A percentile compares a stretch with the other conserved stretches of the same genome.
Evolutionary conservation across 2,329 filamentous ascomycete genomes (phyloP).

Genomic region (Fusarium domesticum): DNA sequence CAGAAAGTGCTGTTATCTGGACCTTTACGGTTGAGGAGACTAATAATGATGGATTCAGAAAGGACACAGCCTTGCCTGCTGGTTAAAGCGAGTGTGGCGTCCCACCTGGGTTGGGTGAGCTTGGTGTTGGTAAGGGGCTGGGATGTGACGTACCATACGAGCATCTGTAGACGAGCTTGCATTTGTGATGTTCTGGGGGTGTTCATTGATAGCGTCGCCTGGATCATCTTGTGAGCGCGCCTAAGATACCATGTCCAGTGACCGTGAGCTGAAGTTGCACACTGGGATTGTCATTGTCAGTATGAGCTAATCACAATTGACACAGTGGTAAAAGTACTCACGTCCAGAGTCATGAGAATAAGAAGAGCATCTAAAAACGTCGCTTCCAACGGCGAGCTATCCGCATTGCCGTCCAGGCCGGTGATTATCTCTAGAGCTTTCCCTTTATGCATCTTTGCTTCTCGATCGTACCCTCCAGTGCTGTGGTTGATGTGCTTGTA

Average conservation of each 20-base stretch:
- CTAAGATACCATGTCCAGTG: constrained; percentile 30
- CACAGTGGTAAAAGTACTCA: constrained; percentile 6
- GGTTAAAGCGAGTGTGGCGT: constrained; percentile 34
- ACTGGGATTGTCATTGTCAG: constrained; percentile 23
- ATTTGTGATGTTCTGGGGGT: constrained; percentile 20
- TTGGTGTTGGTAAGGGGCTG: neutral
- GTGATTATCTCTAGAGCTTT: constrained; percentile 27
- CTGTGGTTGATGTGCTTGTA: constrained; percentile 30
- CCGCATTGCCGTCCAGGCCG: constrained; percentile 6
- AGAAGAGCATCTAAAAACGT: constrained; percentile 29
- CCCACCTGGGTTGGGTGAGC: constrained; percentile 24
- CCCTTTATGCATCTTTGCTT: constrained; percentile 23
- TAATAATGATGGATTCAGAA: constrained; percentile 13
- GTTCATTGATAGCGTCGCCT: constrained; percentile 16
- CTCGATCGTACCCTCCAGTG: constrained; percentile 20
- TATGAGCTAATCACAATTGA: neutral
- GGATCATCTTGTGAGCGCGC: constrained; percentile 23
- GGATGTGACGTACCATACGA: constrained; percentile 23
- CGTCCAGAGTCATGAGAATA: constrained; percentile 35
- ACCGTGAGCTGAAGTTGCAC: constrained; percentile 34
- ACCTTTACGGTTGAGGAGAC: constrained; percentile 15
- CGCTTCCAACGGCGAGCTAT: constrained; percentile 3
- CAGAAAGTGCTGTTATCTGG: constrained; percentile 30
- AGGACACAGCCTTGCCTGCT: constrained; percentile 30
- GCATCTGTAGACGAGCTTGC: constrained; percentile 31